A percentile compares a stretch with the other conserved stretches of the same genome.
phyloP scores from a whole-genome alignment of 2,329 filamentous ascomycete genomes.

The Verticillium zaregamsianum region DNA sequence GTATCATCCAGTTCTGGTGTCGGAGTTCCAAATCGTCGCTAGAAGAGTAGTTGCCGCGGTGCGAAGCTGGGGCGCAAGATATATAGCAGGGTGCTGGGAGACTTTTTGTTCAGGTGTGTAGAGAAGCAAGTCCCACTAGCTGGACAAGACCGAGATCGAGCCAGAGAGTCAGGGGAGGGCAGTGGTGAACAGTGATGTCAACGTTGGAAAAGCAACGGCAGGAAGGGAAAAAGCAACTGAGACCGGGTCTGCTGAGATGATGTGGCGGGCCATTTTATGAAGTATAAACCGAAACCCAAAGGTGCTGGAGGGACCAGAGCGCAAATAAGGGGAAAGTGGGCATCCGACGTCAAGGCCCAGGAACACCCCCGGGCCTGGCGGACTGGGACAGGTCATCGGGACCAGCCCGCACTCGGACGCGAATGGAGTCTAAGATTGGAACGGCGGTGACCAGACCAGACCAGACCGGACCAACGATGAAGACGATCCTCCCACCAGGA shows the following conservation, averaged over 20 bases:
- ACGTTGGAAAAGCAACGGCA: slow-evolving; percentile 13
- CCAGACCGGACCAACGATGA: slow-evolving; percentile 12
- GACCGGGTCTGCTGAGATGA: slow-evolving; percentile 6
- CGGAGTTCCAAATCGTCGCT: background rate
- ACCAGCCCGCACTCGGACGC: slow-evolving; percentile 11
- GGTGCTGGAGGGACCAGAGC: slow-evolving; percentile 9
- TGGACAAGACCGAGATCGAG: background rate
- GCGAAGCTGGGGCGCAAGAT: background rate
- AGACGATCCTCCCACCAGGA: slow-evolving; percentile 14
- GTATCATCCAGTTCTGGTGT: background rate
- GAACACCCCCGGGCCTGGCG: slow-evolving; percentile 13
- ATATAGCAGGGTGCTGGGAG: background rate
- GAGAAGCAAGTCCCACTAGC: background rate
- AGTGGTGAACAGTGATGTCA: slow-evolving; percentile 11
- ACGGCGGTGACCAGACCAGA: slow-evolving; percentile 15
- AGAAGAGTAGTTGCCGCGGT: background rate
- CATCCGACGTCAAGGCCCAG: slow-evolving; percentile 14
- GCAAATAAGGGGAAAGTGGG: slow-evolving; percentile 11
- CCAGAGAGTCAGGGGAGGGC: slow-evolving; percentile 1
- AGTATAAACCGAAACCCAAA: slow-evolving; percentile 10
- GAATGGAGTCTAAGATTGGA: slow-evolving; percentile 17
- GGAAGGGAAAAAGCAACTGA: slow-evolving; percentile 7
- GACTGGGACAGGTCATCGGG: slow-evolving; percentile 14
- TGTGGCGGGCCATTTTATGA: slow-evolving; percentile 10
- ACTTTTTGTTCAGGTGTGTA: background rate